These are phyloP conservation scores for Penicillium silybi DNA, from an alignment of 495 filamentous ascomycete species.

Conservation along the genomic window DNA sequence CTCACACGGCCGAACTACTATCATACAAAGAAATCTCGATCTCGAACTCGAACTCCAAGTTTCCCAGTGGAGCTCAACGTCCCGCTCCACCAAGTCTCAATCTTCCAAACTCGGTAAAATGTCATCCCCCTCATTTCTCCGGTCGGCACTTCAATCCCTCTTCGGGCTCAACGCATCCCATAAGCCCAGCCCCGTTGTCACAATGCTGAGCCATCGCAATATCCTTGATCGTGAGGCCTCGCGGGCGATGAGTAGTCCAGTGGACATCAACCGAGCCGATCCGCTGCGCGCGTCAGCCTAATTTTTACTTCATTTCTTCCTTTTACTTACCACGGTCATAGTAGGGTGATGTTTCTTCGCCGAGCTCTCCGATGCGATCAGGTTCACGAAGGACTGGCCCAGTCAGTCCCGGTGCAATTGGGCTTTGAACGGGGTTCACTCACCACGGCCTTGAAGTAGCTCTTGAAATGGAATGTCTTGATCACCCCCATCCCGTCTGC, in stretches of 20 bases:
- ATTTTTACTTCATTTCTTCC: slow-evolving; percentile 1
- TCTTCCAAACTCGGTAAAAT: slow-evolving; percentile 1
- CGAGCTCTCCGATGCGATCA: slow-evolving; percentile 39
- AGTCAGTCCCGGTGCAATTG: background rate
- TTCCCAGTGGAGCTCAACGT: background rate
- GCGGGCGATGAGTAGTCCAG: slow-evolving; percentile 73
- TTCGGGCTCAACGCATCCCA: slow-evolving; percentile 35
- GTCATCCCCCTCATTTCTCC: background rate
- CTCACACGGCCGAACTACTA: too few species aligned
- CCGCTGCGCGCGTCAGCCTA: slow-evolving; percentile 25
- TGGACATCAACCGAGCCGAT: slow-evolving; percentile 45
- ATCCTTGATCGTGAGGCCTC: slow-evolving; percentile 68
- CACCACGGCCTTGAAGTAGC: slow-evolving; percentile 45
- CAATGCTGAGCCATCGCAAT: slow-evolving; percentile 61
- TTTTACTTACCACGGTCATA: slow-evolving; percentile 40
- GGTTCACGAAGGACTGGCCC: slow-evolving; percentile 35
- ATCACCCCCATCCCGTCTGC: slow-evolving; percentile 33
- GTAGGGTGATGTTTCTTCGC: slow-evolving; percentile 45
- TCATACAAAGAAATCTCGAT: too few species aligned
- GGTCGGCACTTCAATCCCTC: slow-evolving; percentile 38
- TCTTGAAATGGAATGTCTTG: slow-evolving; percentile 46
- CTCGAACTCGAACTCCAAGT: too few species aligned
- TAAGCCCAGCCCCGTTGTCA: slow-evolving; percentile 49
- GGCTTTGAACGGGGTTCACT: slow-evolving; percentile 2
- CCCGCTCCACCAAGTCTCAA: background rate